Base-by-base conservation (phyloP, 345 rosid species). In the Turritis glabra region DNA sequence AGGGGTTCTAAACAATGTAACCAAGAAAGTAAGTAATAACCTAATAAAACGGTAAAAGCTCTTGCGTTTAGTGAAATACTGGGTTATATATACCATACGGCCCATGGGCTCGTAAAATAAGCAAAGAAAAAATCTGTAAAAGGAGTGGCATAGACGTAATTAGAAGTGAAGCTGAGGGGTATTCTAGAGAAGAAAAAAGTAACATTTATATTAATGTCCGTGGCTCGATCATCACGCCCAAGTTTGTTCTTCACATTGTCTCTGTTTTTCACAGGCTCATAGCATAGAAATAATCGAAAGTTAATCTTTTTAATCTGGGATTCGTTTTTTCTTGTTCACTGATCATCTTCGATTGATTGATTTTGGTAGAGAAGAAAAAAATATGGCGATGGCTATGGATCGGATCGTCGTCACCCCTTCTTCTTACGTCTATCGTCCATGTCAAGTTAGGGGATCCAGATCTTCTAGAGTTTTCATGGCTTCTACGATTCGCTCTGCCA, bases 391-490 rank as follows among this genome's bases (percentile, higher is more conserved):
- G 51, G 62, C 80, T 54, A 62, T 84, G 74, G 84, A 79, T 78
- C 80, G 74, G 51, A 64, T 61, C 35, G 67, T 69, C 7, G 71
- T 66, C 41, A 75, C 81, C 0, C 78, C 80, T 5, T 26, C 84
- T 0, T 77, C 84, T 18, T 15, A 76, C 47, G 69, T 64, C 32
- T 64, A 55, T 43, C 79, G 74, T 50, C 76, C 75, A 63, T 40
- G 53, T 53, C 81, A 53, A 68, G 54, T 73, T 57, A 74, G 26
- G n/a, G 17, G 41, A 15, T 61, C 65, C 62, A 78, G 79, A 80
- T 86, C 84, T 71, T 77, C 83, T 7, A 62, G 69, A 59, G 76
- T 86, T n/a, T 63, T 40, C 83, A 83, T 86, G 85, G 83, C 88
- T 27, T 85, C 90, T n/a, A 67, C 83, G 55, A 52, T 76, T 55